Conservation (phyloP, 768 basidiomycete species). For the Termitomyces eurrhizus region DNA sequence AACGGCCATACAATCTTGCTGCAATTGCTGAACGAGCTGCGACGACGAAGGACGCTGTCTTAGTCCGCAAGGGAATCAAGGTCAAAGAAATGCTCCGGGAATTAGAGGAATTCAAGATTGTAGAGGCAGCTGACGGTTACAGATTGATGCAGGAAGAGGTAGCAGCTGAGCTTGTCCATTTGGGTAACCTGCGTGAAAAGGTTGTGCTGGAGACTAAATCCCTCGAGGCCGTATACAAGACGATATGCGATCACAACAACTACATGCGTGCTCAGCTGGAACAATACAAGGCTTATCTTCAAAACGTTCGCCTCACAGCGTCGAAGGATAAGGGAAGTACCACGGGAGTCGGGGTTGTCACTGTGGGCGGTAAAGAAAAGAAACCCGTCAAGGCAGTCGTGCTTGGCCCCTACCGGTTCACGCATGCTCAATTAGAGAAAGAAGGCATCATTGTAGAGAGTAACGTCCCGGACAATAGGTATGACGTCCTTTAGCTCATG, state of each 20-base stretch:
- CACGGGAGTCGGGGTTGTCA: constrained; percentile 90
- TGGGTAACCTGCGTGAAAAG: constrained; percentile 96
- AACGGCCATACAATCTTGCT: constrained; percentile 84
- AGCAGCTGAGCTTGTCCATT: constrained; percentile 88
- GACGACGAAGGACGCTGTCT: constrained; percentile 93
- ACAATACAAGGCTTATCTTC: constrained; percentile 98
- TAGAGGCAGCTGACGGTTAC: constrained; percentile 80
- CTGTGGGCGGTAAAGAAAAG: constrained; percentile 96
- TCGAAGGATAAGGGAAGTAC: constrained; percentile 85
- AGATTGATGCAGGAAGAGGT: constrained; percentile 98
- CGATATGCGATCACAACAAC: constrained; percentile 98
- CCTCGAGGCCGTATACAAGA: constrained; percentile 97
- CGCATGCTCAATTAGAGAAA: constrained; percentile 97
- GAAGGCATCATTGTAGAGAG: constrained; percentile 99
- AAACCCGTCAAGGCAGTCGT: constrained; percentile 82
- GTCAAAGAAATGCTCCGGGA: constrained; percentile 99
- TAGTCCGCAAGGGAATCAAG: constrained; percentile 97
- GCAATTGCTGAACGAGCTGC: constrained; percentile 93
- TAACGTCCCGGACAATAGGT: constrained; percentile 98
- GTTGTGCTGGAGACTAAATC: constrained; percentile 89
- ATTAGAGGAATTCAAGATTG: constrained; percentile 84
- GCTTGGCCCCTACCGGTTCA: constrained; percentile 95
- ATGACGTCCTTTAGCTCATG: constrained; percentile 20
- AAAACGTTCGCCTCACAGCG: constrained; percentile 91
- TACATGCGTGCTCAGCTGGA: constrained; percentile 95